Evolutionary conservation across 2,329 filamentous ascomycete genomes (phyloP).

Genomic region (Huntiella savannae): DNA sequence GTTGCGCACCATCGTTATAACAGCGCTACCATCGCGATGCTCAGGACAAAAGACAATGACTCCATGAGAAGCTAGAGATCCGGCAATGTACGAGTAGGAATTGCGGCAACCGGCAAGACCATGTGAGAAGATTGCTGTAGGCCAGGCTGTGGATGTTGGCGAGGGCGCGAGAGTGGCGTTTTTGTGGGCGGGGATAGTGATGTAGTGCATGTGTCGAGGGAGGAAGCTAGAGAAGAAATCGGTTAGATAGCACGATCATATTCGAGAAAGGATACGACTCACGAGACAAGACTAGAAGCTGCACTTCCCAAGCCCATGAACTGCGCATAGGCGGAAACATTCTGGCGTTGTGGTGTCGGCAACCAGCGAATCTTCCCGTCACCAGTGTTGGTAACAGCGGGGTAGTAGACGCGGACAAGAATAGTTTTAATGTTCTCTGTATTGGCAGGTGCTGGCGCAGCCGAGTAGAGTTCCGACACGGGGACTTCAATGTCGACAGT

Average conservation of each 20-base stretch:
- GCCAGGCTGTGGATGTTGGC: slow-evolving; percentile 39
- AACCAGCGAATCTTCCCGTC: slow-evolving; percentile 52
- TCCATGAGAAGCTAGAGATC: slow-evolving; percentile 63
- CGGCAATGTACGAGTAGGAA: slow-evolving; percentile 66
- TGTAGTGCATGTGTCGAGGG: slow-evolving; percentile 53
- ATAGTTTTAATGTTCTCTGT: slow-evolving; percentile 48
- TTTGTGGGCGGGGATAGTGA: slow-evolving; percentile 51
- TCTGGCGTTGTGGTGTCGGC: slow-evolving; percentile 54
- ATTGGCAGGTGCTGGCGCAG: slow-evolving; percentile 32
- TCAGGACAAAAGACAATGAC: slow-evolving; percentile 66
- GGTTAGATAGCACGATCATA: neutral
- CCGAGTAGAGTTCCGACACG: slow-evolving; percentile 35
- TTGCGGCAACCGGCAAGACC: slow-evolving; percentile 67
- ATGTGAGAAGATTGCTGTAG: slow-evolving; percentile 71
- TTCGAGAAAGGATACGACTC: slow-evolving; percentile 16
- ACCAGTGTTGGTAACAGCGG: slow-evolving; percentile 34
- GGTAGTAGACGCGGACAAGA: slow-evolving; percentile 69
- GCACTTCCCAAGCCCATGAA: slow-evolving; percentile 50
- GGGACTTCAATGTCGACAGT: slow-evolving; percentile 68
- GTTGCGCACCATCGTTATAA: slow-evolving; percentile 51
- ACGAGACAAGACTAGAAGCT: slow-evolving; percentile 41
- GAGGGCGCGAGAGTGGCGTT: slow-evolving; percentile 44
- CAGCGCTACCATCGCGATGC: slow-evolving; percentile 64
- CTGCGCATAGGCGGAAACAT: slow-evolving; percentile 55
- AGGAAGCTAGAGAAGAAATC: slow-evolving; percentile 30